phyloP scores from a whole-genome alignment of 2,329 filamentous ascomycete species.

The Apiospora arundinis region DNA sequence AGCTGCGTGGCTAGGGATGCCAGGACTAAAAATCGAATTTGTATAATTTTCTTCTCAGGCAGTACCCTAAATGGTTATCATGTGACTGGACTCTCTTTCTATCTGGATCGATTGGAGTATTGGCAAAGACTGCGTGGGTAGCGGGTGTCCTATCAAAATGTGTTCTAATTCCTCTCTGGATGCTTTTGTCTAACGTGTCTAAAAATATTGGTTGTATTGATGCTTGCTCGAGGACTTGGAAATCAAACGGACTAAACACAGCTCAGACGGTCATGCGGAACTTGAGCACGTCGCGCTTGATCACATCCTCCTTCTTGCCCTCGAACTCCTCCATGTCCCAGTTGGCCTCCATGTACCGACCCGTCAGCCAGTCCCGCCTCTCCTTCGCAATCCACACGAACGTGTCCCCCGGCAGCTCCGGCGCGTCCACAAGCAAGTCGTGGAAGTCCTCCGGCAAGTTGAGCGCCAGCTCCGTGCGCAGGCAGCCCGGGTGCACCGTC shows the following conservation, averaged over 20 bases:
- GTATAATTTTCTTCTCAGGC: no score
- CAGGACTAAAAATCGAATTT: neutral
- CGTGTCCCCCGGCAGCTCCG: conserved; percentile 38
- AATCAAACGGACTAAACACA: no score
- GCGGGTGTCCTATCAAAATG: no score
- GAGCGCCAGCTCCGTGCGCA: conserved; percentile 49
- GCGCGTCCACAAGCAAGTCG: conserved; percentile 32
- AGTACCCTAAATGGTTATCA: no score
- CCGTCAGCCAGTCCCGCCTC: conserved; percentile 40
- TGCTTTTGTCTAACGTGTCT: no score
- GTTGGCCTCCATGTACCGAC: conserved; percentile 46
- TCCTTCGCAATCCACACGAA: conserved; percentile 39
- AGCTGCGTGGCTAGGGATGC: neutral
- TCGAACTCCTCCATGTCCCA: conserved; percentile 47
- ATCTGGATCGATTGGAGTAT: no score
- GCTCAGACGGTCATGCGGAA: conserved; percentile 21
- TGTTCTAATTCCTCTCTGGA: no score
- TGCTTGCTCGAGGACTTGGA: no score
- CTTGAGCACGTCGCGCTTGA: conserved; percentile 37
- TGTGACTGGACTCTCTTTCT: no score
- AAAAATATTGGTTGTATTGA: no score
- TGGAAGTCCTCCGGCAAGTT: conserved; percentile 41
- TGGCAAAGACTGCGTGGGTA: no score
- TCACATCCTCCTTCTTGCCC: conserved; percentile 37
- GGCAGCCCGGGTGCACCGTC: conserved; percentile 52